Conservation (phyloP, 2,329 filamentous ascomycete genomes). For the Colletotrichum caudatum region DNA sequence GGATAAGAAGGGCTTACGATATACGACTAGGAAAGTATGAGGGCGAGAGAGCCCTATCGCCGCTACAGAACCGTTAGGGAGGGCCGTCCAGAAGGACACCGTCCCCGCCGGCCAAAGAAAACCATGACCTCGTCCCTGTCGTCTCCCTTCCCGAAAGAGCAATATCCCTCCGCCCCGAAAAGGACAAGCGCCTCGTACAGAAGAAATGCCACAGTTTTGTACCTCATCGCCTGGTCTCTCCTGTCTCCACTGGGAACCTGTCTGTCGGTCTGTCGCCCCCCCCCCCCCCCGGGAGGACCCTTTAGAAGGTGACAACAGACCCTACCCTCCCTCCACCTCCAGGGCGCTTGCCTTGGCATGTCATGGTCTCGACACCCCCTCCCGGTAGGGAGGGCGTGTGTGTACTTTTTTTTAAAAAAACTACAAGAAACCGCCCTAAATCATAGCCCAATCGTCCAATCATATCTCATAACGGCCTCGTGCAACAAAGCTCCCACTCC, state of each 20-base stretch:
- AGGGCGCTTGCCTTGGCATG: slow-evolving; percentile 46
- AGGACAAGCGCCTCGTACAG: slow-evolving; percentile 48
- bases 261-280: slow-evolving; percentile 6
- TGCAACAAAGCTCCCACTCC: slow-evolving; percentile 55
- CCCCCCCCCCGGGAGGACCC: neutral
- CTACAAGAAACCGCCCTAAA: slow-evolving; percentile 48
- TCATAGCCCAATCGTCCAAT: slow-evolving; percentile 60
- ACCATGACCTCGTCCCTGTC: slow-evolving; percentile 13
- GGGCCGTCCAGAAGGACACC: slow-evolving; percentile 6
- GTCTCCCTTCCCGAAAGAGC: slow-evolving; percentile 49
- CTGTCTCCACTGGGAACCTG: slow-evolving; percentile 11
- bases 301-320: slow-evolving; percentile 46
- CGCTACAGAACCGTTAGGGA: slow-evolving; percentile 33
- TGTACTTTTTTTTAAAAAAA: slow-evolving; percentile 58
- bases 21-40: slow-evolving; percentile 23
- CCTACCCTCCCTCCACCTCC: slow-evolving; percentile 35
- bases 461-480: slow-evolving; percentile 62
- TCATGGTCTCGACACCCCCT: slow-evolving; percentile 42
- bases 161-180: slow-evolving; percentile 48
- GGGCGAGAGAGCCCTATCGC: neutral
- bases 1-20: slow-evolving; percentile 28
- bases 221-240: neutral
- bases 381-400: slow-evolving; percentile 50
- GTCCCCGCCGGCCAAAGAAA: slow-evolving; percentile 9
- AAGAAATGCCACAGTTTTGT: slow-evolving; percentile 27